These are phyloP conservation scores for Trifolium subterraneum DNA, from an alignment of 306 rosid genomes.

Conservation along the genomic window DNA sequence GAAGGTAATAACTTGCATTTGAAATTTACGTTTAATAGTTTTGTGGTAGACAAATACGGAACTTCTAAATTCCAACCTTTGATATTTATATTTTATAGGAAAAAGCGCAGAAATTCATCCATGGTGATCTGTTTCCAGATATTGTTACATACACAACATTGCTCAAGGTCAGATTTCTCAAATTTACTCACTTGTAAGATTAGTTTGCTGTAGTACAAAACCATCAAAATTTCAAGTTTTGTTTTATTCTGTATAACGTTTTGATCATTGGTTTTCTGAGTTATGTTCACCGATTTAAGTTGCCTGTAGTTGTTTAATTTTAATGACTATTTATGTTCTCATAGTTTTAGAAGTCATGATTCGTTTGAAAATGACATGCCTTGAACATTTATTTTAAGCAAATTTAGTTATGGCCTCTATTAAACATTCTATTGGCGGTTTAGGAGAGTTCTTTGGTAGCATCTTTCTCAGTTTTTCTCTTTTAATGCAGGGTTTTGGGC, in stretches of 20 bases:
- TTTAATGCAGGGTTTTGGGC: conserved; percentile 70
- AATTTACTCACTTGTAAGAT: conserved; percentile 19
- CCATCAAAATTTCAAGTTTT: background rate
- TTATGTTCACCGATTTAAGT: conserved; percentile 21
- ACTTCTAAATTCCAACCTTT: conserved; percentile 36
- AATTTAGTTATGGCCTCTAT: background rate
- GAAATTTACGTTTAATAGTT: conserved; percentile 59
- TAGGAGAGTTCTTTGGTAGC: conserved; percentile 27
- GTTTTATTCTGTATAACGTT: conserved; percentile 18
- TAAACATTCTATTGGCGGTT: conserved; percentile 5
- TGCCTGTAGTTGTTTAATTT: background rate
- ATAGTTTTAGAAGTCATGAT: conserved; percentile 25
- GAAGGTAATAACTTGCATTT: conserved; percentile 69
- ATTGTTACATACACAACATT: conserved; percentile 74
- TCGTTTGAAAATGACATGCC: background rate
- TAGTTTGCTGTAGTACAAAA: conserved; percentile 7
- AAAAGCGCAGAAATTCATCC: conserved; percentile 47
- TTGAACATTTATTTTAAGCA: conserved; percentile 1
- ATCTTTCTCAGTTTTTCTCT: conserved; percentile 36
- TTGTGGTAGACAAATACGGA: conserved; percentile 33
- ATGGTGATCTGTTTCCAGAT: conserved; percentile 69
- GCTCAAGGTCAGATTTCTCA: conserved; percentile 63
- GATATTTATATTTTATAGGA: conserved; percentile 58
- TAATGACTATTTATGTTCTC: conserved; percentile 15
- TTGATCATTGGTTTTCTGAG: background rate